Base-by-base conservation (phyloP, 306 rosid species). In the Trifolium dubium region DNA sequence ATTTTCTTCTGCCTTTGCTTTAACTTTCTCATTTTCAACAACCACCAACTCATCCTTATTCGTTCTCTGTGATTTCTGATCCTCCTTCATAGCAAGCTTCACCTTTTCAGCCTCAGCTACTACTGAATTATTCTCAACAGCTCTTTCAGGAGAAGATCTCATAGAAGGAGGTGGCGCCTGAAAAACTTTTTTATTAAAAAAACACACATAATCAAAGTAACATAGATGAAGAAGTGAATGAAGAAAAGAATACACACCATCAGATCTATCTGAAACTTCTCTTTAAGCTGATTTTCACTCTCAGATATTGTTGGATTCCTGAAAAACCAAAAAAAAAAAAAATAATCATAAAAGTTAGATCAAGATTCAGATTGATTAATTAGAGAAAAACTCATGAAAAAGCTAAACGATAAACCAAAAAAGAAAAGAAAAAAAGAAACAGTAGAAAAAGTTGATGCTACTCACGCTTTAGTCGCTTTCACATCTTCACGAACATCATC, bases 111-210 rank as follows among this genome's bases (percentile, higher is more conserved):
- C 69, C 18, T 85, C 93, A 73, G 44, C 69, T 31, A 80, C 88
- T 31, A 81, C 88, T 85, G 84, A 79, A 85, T 82, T 89, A 65
- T 54, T 79, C 67, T 69, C 91, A 17, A 73, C 84, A 17, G 82
- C 96, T 50, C 97, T 88, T 82, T 90, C 99, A 18, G 99, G 96
- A 34, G 98, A 93, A n/a, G 93, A 82, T 84, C 93, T 90, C 71
- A 59, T 70, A 6, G 83, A 75, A 53, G 96, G 89, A 49, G 89
- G 98, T 30, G 95, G 92, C 70, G 93, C 96, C 99, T 95, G 86
- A 55, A 81, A 3, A 3, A 17, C 0, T 19, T 13, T 51, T 12
- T 56, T 11, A 56, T 2, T 10, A 1, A 35, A 13, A 59, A 1
- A 50, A 31, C 19, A 5, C 19, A 19, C 4, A 10, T 8, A 69